Base-by-base conservation (phyloP, 495 filamentous ascomycete species). In the Trichoderma parareesei region DNA sequence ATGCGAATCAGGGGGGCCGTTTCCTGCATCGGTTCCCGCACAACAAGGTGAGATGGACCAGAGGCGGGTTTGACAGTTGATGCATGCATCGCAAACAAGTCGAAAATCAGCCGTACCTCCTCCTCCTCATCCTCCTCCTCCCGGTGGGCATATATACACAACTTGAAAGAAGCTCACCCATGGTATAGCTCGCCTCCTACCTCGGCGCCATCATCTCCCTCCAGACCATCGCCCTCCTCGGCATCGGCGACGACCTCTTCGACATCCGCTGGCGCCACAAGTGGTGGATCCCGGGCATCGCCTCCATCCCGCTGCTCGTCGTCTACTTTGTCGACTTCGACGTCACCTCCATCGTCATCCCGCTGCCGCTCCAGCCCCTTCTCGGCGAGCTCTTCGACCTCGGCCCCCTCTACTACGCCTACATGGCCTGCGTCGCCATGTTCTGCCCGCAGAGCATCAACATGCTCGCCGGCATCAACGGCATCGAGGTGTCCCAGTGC, bases 241-340 rank as follows among this genome's bases (percentile, higher is more conserved):
- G 94, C 42, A 88, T 98, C 65, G 90, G 90, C 33, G 94, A 99
- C 75, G 94, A 99, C 74, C 84, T 97, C 14, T 96, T 99, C 76
- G 94, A 99, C 75, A 95, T 99, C 69, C 87, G 95, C 70, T 99
- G 94, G 94, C 87, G 94, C 61, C 95, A 99, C 80, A 99, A 99
- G 76, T 86, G 98, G 71, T 86, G 98, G 76, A 97, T 99, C 67
- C 94, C 94, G 5, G 95, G 90, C 16, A 91, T 99, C 70, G 92
- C 92, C 43, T 85, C 92, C 38, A 92, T 98, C 65, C 94, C 94
- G 0, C 88, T 99, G 77, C 87, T 99, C 5, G 88, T 96, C 62
- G 91, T 99, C 65, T 99, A 99, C 77, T 96, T 96, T 74, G 91
- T 98, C 71, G 93, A 97, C 75, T 97, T 98, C 72, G 94, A 92